phyloP scores from a whole-genome alignment of 129 eudicot genomes.

The Silybum marianum region DNA sequence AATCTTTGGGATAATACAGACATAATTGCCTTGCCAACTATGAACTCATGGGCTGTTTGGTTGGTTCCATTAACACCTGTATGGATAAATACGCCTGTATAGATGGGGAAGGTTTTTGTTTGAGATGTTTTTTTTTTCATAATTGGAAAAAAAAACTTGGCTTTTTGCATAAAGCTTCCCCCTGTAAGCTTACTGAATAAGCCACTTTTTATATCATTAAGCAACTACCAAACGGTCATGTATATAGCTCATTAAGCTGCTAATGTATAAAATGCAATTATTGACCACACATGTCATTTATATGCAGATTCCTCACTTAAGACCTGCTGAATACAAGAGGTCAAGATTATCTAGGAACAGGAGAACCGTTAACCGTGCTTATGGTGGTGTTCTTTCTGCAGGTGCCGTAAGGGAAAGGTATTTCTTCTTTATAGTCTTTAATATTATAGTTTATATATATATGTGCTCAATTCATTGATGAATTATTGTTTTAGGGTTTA shows the following conservation, averaged over 20 bases:
- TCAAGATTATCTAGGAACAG: conserved; percentile 90
- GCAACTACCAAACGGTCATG: too few species aligned
- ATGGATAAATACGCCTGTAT: too few species aligned
- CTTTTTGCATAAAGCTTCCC: too few species aligned
- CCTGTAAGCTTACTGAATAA: too few species aligned
- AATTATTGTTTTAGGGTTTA: background rate
- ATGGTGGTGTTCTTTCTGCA: conserved; percentile 91
- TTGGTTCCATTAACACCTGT: too few species aligned
- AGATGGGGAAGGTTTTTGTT: too few species aligned
- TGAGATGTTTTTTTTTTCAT: too few species aligned
- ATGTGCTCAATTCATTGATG: too few species aligned
- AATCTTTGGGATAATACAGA: background rate
- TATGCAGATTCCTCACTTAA: conserved; percentile 92
- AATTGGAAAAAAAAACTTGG: too few species aligned
- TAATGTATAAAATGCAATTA: background rate
- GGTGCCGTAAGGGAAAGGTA: conserved; percentile 95
- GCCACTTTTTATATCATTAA: too few species aligned
- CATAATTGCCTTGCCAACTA: background rate
- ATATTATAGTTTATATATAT: background rate
- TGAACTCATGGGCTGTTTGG: background rate
- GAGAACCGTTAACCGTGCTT: conserved; percentile 89
- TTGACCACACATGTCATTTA: background rate
- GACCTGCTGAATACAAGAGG: conserved; percentile 89
- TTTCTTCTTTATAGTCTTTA: background rate
- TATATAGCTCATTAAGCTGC: too few species aligned